Conservation (phyloP, 768 basidiomycete genomes). For the Termitomyces sp. region DNA sequence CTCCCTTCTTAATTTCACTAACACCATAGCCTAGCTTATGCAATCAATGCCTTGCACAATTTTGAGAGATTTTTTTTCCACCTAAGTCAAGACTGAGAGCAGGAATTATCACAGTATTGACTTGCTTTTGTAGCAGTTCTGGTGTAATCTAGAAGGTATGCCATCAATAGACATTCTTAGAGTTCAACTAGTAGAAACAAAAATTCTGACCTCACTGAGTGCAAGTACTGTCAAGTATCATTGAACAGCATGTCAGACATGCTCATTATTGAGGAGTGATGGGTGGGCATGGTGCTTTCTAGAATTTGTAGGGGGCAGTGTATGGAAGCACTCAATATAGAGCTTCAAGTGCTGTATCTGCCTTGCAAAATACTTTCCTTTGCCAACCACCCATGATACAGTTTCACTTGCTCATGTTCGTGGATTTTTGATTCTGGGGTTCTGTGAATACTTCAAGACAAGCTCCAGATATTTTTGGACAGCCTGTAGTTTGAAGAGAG, state of each 20-base stretch:
- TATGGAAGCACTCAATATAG: neutral
- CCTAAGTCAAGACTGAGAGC: conserved; percentile 1
- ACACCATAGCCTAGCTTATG: conserved; percentile 8
- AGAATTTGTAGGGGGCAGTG: neutral
- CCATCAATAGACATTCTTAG: no score
- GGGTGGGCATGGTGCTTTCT: neutral
- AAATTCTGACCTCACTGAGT: no score
- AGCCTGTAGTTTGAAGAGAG: no score
- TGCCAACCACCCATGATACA: neutral
- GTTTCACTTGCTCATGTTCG: neutral
- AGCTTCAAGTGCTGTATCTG: neutral
- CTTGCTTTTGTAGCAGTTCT: neutral
- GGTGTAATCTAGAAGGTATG: neutral
- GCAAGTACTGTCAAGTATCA: neutral
- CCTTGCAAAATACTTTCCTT: neutral
- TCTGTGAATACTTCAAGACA: neutral
- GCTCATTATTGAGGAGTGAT: neutral
- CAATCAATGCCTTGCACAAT: conserved; percentile 3
- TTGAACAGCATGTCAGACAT: neutral
- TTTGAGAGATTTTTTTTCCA: neutral
- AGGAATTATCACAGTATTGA: conserved; percentile 4
- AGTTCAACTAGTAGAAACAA: no score
- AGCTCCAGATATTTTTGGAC: neutral
- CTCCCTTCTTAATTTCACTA: conserved; percentile 15
- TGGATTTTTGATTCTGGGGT: neutral